A percentile compares a stretch with the other conserved stretches of the same genome.
Conservation (phyloP, 768 basidiomycete genomes). For the Suillus lakei region DNA sequence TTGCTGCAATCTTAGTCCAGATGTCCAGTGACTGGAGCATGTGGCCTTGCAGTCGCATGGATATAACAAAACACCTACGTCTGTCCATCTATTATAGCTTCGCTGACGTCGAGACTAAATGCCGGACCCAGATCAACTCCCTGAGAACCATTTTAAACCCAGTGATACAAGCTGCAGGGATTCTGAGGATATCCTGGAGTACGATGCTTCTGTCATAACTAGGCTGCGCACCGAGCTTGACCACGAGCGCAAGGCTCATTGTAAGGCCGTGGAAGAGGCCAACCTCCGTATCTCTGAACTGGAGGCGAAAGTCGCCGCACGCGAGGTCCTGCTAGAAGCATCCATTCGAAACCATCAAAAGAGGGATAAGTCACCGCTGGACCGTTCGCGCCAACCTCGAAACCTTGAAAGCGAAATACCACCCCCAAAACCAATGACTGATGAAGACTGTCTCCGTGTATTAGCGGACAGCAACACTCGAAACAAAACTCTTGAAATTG, state of each 20-base stretch:
- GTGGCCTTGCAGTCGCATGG: conserved; percentile 52
- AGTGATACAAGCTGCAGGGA: conserved; percentile 13
- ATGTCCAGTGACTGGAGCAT: conserved; percentile 46
- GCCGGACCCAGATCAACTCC: conserved; percentile 22
- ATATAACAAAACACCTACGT: conserved; percentile 49
- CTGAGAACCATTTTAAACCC: background rate
- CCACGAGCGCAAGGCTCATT: conserved; percentile 48
- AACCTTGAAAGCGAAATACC: conserved; percentile 12
- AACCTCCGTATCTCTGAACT: conserved; percentile 49
- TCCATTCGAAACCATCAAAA: conserved; percentile 18
- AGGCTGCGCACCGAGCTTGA: conserved; percentile 48
- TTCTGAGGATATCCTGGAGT: conserved; percentile 39
- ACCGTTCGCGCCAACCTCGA: conserved; percentile 1
- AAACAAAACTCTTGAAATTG: conserved; percentile 49
- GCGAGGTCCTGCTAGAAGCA: conserved; percentile 59
- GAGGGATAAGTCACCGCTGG: background rate
- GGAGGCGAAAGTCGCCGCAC: conserved; percentile 56
- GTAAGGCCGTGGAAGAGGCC: conserved; percentile 41
- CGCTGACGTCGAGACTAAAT: conserved; percentile 18
- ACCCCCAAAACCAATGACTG: conserved; percentile 27
- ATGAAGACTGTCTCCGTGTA: conserved; percentile 46
- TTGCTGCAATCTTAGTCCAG: conserved; percentile 42
- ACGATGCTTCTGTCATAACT: conserved; percentile 50
- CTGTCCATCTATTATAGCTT: conserved; percentile 24
- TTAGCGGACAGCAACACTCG: conserved; percentile 42